These are phyloP conservation scores for Pelargonium australe DNA, from an alignment of 441 rosid species.

Conservation along the genomic window DNA sequence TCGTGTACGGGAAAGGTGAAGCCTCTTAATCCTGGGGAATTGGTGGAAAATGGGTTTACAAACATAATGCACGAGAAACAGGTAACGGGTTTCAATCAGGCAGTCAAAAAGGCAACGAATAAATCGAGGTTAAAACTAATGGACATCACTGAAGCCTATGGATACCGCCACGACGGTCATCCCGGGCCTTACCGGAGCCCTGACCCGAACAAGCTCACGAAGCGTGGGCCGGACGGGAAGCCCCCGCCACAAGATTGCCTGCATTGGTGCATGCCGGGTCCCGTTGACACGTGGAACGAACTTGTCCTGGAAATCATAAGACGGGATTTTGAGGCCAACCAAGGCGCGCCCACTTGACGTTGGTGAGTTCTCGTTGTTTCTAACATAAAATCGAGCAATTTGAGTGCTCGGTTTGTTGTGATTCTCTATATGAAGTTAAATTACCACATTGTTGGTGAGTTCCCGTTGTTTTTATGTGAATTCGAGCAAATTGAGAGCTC, in stretches of 20 bases:
- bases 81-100: constrained; percentile 49
- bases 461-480: too few relatives aligned
- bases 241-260: constrained; percentile 98
- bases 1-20: constrained; percentile 84
- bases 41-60: constrained; percentile 74
- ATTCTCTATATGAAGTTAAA: too few relatives aligned
- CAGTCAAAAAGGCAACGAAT: constrained; percentile 32
- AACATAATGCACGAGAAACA: constrained; percentile 76
- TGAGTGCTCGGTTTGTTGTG: too few relatives aligned
- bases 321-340: constrained; percentile 46
- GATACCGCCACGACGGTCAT: constrained; percentile 92
- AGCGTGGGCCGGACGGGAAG: constrained; percentile 70
- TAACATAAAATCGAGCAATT: too few relatives aligned
- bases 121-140: constrained; percentile 58
- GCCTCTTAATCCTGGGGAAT: constrained; percentile 50
- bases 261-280: constrained; percentile 99
- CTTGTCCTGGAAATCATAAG: constrained; percentile 65
- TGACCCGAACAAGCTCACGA: constrained; percentile 72
- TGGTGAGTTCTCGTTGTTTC: neutral
- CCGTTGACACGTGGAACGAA: constrained; percentile 91
- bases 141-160: constrained; percentile 78
- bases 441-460: too few relatives aligned
- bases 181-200: constrained; percentile 87
- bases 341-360: constrained; percentile 14
- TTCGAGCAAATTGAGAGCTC: too few relatives aligned